Base-by-base conservation (phyloP, 2,329 filamentous ascomycete genomes). In the Aureobasidium sp. region DNA sequence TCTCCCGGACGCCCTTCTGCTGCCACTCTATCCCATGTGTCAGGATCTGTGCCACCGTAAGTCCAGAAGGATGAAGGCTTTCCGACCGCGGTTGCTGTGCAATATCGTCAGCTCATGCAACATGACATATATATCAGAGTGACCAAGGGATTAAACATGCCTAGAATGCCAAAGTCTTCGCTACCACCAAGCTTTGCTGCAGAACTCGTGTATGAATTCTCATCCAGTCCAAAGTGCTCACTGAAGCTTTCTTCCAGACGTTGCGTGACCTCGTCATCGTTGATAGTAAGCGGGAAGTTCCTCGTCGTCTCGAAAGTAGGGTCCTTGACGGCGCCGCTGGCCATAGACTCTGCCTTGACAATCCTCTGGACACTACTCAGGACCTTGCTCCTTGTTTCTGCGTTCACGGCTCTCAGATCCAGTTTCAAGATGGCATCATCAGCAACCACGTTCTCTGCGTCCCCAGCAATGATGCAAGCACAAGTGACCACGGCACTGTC, bases 121-220 rank as follows among this genome's bases (percentile, higher is more conserved):
- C 23, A 35, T 5, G 17, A 29, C 25, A 46, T 37, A 19, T 23
- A 50, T 27, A 43, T 4, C 13, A 31, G 31, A 49, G 23, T 25
- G 11, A n/a, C n/a, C 4, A n/a, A 19, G 6, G 37, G 19, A 35
- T 27, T 3, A 49, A 23, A 60, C 59, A 47, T 81, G 0, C 77
- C 84, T 47, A 87, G 67, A 27, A 79, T 79, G 0, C 77, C 74
- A 63, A 86, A 85, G 63, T 87, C 84, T 65, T 87, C 84, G 45
- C 77, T 81, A 0, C 76, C 79, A 3, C 73, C 70, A 0, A 79
- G 64, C 0, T 74, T 71, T n/a, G 74, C 68, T 17, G 74, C 73
- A 13, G 79, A 69, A 0, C 71, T 63, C 11, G 75, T 69, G 38
- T 76, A 77, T 1, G 62, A 67, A 8, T 65, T 65, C 0, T 67